Base-by-base conservation (phyloP, 805 yeast genomes). In the Yamadazyma nakazawae region DNA sequence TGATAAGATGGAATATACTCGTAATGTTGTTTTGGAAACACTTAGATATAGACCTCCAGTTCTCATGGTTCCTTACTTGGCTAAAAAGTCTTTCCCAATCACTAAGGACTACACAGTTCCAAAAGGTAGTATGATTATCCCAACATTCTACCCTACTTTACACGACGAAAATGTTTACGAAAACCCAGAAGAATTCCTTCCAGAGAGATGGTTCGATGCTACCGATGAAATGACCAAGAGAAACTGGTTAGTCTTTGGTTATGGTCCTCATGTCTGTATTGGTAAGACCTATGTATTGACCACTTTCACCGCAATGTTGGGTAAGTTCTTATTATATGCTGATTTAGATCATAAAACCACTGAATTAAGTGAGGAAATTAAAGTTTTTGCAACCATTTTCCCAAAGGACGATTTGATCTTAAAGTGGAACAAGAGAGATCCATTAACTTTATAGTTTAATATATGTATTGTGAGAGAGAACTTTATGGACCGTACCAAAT, bases 121-220 rank as follows among this genome's bases (percentile, higher is more conserved):
- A 64, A 91, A 90, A 72, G 98, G 98, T 39, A 77, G 97, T 24
- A 94, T 94, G 99, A 78, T 94, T 56, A 89, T 94, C 57, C 99
- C 99, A 50, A 88, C 97, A 6, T 70, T 89, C 55, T 95, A 92
- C 67, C 98, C 99, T 19, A 87, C 97, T 9, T 79, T 94, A 63
- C 99, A 94, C 64, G 99, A 94, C 64, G 97, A 97, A 21, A 97
- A 92, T 70, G 96, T 87, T 43, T 94, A 91, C 64, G 94, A 88
- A 46, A 80, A 92, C 55, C 99, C 99, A 31, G 98, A 94, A 53
- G 85, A 84, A 52, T 94, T 90, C 63, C 82, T 87, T 52, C 99
- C 99, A 42, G 99, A 94, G 63, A 85, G 99, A 75, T 94, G 98
- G 98, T 85, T 78, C 60, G 91, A 90, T 43, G 77, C 94, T 7